phyloP scores from a whole-genome alignment of 352 stramenopile species.

The Phytophthora colocasiae region DNA sequence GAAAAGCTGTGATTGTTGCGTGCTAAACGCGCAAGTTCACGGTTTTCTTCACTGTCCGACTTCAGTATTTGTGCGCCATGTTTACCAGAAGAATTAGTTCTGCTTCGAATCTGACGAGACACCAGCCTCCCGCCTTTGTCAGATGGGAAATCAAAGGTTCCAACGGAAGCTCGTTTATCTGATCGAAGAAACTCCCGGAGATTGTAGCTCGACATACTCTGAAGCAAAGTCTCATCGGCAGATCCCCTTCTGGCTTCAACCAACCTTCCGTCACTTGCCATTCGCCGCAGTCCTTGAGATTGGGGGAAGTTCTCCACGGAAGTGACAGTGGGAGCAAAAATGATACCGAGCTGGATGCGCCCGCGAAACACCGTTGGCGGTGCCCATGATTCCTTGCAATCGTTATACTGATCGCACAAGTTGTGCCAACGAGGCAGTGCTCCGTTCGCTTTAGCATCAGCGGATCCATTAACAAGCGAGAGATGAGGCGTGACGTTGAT shows the following conservation, averaged over 20 bases:
- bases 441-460: constrained; percentile 83
- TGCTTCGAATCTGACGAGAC: constrained; percentile 37
- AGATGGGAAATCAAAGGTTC: constrained; percentile 32
- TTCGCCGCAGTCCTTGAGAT: constrained; percentile 48
- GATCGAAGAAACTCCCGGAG: constrained; percentile 62
- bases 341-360: constrained; percentile 78
- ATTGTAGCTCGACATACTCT: constrained; percentile 65
- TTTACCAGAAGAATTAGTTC: constrained; percentile 31
- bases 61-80: constrained; percentile 13
- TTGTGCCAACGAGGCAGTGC: constrained; percentile 86
- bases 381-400: constrained; percentile 87
- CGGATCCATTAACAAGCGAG: constrained; percentile 78
- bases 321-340: constrained; percentile 75
- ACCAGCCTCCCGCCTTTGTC: constrained; percentile 36
- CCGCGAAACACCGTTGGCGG: constrained; percentile 84
- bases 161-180: constrained; percentile 41
- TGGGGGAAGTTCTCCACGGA: constrained; percentile 60
- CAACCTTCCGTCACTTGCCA: constrained; percentile 43
- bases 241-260: constrained; percentile 37
- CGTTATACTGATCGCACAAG: constrained; percentile 88
- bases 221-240: constrained; percentile 57
- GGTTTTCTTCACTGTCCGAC: constrained; percentile 28
- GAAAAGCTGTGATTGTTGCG: constrained; percentile 76
- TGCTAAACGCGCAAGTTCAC: constrained; percentile 44
- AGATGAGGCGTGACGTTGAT: constrained; percentile 89